Percentiles rank a stretch among this genome's conserved stretches.
Evolutionary conservation across 768 basidiomycete genomes (phyloP).

Genomic region (Rhizopogon salebrosus): DNA sequence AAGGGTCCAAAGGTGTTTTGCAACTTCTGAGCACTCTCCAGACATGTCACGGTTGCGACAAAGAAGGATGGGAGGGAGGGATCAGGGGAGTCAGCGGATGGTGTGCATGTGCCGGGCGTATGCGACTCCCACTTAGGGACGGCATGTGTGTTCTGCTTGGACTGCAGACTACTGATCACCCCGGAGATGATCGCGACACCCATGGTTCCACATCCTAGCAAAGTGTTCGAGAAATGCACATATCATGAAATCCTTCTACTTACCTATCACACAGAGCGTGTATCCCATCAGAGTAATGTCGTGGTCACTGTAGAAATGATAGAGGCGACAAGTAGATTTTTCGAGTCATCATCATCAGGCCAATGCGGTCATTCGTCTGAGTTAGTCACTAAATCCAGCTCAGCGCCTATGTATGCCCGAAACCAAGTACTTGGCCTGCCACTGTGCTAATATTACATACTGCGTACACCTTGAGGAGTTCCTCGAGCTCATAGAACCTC

Average conservation of each 20-base stretch:
- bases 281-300: constrained; percentile 66
- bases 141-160: constrained; percentile 28
- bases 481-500: no score
- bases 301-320: background rate
- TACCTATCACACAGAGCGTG: constrained; percentile 84
- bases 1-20: constrained; percentile 52
- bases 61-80: constrained; percentile 74
- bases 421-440: no score
- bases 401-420: no score
- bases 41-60: constrained; percentile 81
- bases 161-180: constrained; percentile 76
- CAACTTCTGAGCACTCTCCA: constrained; percentile 69
- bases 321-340: background rate
- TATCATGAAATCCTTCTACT: constrained; percentile 4
- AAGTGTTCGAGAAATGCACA: constrained; percentile 13
- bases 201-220: constrained; percentile 95
- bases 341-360: constrained; percentile 7
- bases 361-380: no score
- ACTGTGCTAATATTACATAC: no score
- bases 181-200: constrained; percentile 93
- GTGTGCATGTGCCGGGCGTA: constrained; percentile 71
- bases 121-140: constrained; percentile 60
- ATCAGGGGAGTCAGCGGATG: constrained; percentile 49
- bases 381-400: background rate
- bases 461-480: no score